A percentile compares a stretch with the other conserved stretches of the same genome.
Evolutionary conservation across 139 green algal genomes (phyloP).

Genomic region (Picochlorum sp.): DNA sequence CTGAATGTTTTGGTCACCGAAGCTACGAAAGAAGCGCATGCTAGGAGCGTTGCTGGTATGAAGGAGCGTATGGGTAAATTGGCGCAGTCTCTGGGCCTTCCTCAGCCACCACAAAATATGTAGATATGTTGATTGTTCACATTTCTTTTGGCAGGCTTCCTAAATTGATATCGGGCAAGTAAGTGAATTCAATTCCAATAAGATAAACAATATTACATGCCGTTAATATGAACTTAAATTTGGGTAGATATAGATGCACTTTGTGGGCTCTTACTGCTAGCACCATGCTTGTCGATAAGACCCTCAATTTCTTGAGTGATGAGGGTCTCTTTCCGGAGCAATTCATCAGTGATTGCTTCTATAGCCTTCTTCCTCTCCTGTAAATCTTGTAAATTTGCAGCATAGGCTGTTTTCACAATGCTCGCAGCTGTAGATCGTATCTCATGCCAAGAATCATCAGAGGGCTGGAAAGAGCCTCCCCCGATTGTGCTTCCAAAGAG

Average conservation of each 20-base stretch:
- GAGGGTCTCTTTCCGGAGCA: slow-evolving; percentile 33
- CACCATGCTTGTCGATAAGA: slow-evolving; percentile 20
- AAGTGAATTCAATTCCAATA: too few relatives aligned
- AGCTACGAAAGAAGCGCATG: slow-evolving; percentile 82
- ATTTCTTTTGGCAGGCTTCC: too few relatives aligned
- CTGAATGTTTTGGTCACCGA: slow-evolving; percentile 51
- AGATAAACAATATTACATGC: too few relatives aligned
- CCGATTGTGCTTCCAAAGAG: slow-evolving; percentile 24
- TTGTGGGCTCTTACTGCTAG: too few relatives aligned
- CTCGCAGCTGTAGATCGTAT: slow-evolving; percentile 7
- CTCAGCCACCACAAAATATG: background rate
- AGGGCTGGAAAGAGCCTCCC: slow-evolving; percentile 23
- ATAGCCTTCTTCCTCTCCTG: slow-evolving; percentile 15
- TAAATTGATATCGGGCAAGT: too few relatives aligned
- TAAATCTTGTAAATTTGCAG: slow-evolving; percentile 28
- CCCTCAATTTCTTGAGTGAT: slow-evolving; percentile 19
- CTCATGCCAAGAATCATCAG: slow-evolving; percentile 17
- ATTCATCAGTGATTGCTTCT: slow-evolving; percentile 3
- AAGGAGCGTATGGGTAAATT: slow-evolving; percentile 63
- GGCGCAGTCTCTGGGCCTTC: slow-evolving; percentile 41
- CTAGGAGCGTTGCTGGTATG: slow-evolving; percentile 73
- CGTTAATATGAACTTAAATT: too few relatives aligned
- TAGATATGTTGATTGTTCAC: too few relatives aligned
- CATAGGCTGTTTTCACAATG: slow-evolving; percentile 29
- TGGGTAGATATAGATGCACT: too few relatives aligned